These are phyloP conservation scores for Oldenlandia corymbosa DNA, from an alignment of 257 asterid genomes.

Conservation along the genomic window DNA sequence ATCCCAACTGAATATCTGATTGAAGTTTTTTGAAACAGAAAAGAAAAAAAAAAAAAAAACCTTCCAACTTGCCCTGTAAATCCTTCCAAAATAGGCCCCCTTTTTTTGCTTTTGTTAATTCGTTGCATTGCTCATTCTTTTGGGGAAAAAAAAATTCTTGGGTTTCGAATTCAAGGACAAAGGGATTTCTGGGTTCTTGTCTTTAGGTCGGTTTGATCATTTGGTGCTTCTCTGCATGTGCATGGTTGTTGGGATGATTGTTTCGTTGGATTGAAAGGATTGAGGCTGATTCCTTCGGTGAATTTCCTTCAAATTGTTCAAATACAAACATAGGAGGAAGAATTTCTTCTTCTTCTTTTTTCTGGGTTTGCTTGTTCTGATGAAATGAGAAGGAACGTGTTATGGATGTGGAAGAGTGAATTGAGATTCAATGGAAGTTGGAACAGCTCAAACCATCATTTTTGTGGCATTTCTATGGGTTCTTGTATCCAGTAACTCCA, in stretches of 20 bases:
- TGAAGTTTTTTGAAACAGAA: too few relatives aligned
- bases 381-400: slow-evolving; percentile 31
- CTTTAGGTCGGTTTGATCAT: slow-evolving; percentile 6
- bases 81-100: slow-evolving; percentile 7
- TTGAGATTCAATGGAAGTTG: slow-evolving; percentile 45
- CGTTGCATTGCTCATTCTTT: not conserved
- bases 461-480: slow-evolving; percentile 47
- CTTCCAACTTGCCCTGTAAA: slow-evolving; percentile 16
- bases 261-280: slow-evolving; percentile 30
- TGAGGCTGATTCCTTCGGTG: slow-evolving; percentile 15
- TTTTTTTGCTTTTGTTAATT: not conserved
- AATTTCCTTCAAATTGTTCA: not conserved
- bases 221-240: slow-evolving; percentile 12
- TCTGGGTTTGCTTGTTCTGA: slow-evolving; percentile 29
- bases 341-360: not conserved
- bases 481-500: slow-evolving; percentile 47
- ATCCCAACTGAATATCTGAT: slow-evolving; percentile 50
- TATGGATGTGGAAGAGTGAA: slow-evolving; percentile 27
- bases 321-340: not conserved
- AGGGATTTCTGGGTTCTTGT: slow-evolving; percentile 29
- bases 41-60: slow-evolving; percentile 9
- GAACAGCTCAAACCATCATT: slow-evolving; percentile 34
- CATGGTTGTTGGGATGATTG: slow-evolving; percentile 45
- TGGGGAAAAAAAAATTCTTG: not conserved
- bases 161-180: slow-evolving; percentile 10